Evolutionary conservation across 169 alveolate genomes (phyloP).

Genomic region (Eimeria maxima): DNA sequence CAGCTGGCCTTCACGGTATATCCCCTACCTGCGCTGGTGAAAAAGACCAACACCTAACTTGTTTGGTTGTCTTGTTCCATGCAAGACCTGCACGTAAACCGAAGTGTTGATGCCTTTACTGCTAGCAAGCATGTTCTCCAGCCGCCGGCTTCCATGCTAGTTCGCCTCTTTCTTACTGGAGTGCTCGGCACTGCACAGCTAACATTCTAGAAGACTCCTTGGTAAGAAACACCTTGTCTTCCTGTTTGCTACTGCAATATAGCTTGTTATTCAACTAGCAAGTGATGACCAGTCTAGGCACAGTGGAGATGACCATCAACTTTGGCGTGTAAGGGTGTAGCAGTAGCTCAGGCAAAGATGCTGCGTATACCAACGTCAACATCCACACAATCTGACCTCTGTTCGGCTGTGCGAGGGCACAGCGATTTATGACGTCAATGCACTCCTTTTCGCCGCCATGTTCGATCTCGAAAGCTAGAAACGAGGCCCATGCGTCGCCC

Average conservation of each 20-base stretch:
- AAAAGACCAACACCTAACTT: constrained; percentile 90
- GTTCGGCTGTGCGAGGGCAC: constrained; percentile 92
- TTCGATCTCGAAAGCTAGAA: constrained; percentile 95
- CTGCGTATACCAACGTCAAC: neutral
- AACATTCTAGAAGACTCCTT: neutral
- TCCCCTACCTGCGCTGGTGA: constrained; percentile 86
- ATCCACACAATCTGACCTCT: constrained; percentile 82
- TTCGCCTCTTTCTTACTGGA: neutral
- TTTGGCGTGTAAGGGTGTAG: neutral
- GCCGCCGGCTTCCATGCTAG: neutral
- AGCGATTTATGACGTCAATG: constrained; percentile 89
- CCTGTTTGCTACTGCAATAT: neutral
- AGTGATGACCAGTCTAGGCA: neutral
- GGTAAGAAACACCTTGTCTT: neutral
- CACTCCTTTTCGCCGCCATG: constrained; percentile 86
- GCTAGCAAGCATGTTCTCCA: neutral
- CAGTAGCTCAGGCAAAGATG: neutral
- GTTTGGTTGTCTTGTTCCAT: constrained; percentile 90
- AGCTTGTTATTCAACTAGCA: neutral
- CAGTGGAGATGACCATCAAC: neutral
- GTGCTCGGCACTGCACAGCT: neutral
- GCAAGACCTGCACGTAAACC: constrained; percentile 85
- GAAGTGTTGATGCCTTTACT: neutral
- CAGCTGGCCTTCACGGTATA: neutral
- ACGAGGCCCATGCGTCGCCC: constrained; percentile 98